A percentile compares a stretch with the other conserved stretches of the same genome.
phyloP scores from a whole-genome alignment of 441 rosid species.

The Erysimum cheiri region DNA sequence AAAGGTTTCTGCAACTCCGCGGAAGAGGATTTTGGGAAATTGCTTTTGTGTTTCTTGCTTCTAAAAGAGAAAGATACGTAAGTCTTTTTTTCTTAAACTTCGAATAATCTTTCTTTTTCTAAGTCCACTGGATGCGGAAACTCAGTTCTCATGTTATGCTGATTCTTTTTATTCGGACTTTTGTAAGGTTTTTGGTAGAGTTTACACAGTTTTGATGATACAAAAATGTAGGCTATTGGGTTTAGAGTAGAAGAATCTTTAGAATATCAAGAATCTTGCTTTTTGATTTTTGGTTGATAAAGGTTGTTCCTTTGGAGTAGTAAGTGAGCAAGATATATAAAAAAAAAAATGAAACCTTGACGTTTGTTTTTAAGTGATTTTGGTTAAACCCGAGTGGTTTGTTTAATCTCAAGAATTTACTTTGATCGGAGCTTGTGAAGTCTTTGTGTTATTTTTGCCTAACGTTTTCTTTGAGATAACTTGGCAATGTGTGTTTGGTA shows the following conservation, averaged over 20 bases:
- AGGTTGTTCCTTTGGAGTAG: constrained; percentile 36
- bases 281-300: background rate
- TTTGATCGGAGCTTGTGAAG: constrained; percentile 11
- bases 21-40: constrained; percentile 6
- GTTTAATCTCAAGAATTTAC: background rate
- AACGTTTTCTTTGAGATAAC: constrained; percentile 3
- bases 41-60: background rate
- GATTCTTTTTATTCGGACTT: background rate
- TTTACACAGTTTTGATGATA: background rate
- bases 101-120: background rate
- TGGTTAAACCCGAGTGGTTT: background rate
- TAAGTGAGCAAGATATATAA: background rate
- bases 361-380: background rate
- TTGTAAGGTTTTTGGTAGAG: background rate
- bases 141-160: background rate
- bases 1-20: background rate
- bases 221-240: background rate
- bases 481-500: constrained; percentile 30
- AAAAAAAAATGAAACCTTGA: constrained; percentile 16
- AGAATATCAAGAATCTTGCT: background rate
- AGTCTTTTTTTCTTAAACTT: background rate
- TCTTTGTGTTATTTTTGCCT: constrained; percentile 16
- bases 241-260: background rate
- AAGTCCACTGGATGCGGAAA: background rate
- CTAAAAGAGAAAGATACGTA: constrained; percentile 8